These are phyloP conservation scores for Chlorella variabilis DNA, from an alignment of 163 green algal species.

Conservation along the genomic window DNA sequence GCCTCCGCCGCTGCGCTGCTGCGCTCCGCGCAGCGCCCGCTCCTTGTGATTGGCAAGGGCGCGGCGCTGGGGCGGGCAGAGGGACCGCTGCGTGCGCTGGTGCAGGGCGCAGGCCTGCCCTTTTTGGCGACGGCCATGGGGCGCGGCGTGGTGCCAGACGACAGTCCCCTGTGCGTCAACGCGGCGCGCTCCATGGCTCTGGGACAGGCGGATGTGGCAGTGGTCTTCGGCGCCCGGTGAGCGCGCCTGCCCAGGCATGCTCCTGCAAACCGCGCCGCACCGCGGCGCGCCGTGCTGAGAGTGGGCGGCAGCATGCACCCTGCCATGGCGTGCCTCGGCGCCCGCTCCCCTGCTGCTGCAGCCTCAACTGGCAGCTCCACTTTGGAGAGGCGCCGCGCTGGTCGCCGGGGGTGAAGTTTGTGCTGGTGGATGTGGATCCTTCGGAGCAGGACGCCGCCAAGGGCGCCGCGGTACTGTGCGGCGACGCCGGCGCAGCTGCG, in stretches of 20 bases:
- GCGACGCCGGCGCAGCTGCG: slow-evolving; percentile 60
- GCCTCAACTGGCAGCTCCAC: slow-evolving; percentile 88
- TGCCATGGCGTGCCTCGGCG: background rate
- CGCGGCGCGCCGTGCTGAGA: no score
- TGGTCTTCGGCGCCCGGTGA: slow-evolving; percentile 75
- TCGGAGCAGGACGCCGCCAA: slow-evolving; percentile 50
- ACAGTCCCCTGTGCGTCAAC: slow-evolving; percentile 59
- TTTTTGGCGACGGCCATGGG: slow-evolving; percentile 83
- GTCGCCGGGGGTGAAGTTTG: slow-evolving; percentile 66
- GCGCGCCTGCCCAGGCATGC: no score
- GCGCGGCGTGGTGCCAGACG: slow-evolving; percentile 78
- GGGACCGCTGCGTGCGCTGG: slow-evolving; percentile 55
- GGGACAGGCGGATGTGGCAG: slow-evolving; percentile 67
- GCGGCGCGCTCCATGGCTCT: slow-evolving; percentile 76
- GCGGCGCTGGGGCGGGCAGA: slow-evolving; percentile 72
- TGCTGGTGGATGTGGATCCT: slow-evolving; percentile 70
- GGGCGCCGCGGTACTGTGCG: slow-evolving; percentile 53
- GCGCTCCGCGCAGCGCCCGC: slow-evolving; percentile 50
- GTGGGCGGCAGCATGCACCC: no score
- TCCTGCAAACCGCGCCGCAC: no score
- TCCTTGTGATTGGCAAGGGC: slow-evolving; percentile 82
- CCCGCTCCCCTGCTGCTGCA: slow-evolving; percentile 6
- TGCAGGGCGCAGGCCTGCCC: slow-evolving; percentile 62
- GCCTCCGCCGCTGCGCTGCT: slow-evolving; percentile 46
- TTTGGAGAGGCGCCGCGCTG: slow-evolving; percentile 81